Base-by-base conservation (phyloP, 2,329 filamentous ascomycete genomes). In the Bipolaris cookei region DNA sequence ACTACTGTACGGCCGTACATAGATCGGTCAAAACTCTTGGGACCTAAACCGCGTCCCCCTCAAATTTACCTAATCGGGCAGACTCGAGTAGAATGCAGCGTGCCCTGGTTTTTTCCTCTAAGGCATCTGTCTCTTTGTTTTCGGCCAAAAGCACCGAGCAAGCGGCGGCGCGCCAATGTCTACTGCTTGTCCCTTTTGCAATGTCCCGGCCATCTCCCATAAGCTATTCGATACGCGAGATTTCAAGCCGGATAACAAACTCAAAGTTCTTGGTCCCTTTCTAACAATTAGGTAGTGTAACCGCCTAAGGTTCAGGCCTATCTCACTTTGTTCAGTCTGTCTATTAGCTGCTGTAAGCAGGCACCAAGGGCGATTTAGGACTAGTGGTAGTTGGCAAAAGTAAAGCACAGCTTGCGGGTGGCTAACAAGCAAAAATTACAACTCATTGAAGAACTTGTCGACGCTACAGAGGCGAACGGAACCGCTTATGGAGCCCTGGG, bases 401-500 rank as follows among this genome's bases (percentile, higher is more conserved):
- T 41, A 23, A 14, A 23, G 20, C 21, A 41, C 6, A 41, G 20
- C 38, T 41, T 14, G 41, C 25, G 23, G 7, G 32, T 23, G 18
- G 6, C 32, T 23, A 37, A 8, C 18, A 38, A 35, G 21, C 28
- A 30, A 30, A 13, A 30, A 30, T 30, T 13, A 30, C 28, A 30
- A 30, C 34, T 21, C 14, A 14, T 18, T 11, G 20, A 38, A 37
- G 41, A 32, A 16, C 21, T n/a, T 25, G 13, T 16, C 14, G 45
- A 37, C 39, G 32, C 34, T 37, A 55, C 52, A 51, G 45, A 48
- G 23, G 25, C 21, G 42, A 47, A 53, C 54, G 54, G 54, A 49
- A 56, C 25, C 54, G 54, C 54, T 53, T 49, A 53, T 56, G 54
- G 54, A 49, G 44, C 54, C 42, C 54, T 53, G 52, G 48, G 44